Conservation (phyloP, 768 basidiomycete genomes). For the Kwoniella heveanensis region DNA sequence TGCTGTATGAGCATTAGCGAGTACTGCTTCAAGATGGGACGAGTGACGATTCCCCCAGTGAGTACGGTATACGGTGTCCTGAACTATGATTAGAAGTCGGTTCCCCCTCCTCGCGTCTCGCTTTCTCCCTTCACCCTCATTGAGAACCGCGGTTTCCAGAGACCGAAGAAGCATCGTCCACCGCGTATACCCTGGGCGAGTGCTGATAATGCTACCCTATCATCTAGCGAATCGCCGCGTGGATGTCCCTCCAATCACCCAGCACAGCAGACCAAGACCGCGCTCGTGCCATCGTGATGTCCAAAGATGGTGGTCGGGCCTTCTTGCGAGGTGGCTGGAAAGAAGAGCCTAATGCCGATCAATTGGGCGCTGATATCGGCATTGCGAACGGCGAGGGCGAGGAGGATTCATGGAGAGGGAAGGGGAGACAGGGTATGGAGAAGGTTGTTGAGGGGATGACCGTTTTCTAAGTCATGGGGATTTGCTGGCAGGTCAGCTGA, state of each 20-base stretch:
- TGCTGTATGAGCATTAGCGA: slow-evolving; percentile 42
- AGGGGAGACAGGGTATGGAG: slow-evolving; percentile 38
- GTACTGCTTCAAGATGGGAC: slow-evolving; percentile 49
- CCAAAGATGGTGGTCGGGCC: slow-evolving; percentile 37
- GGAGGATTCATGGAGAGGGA: slow-evolving; percentile 31
- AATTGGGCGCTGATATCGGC: slow-evolving; percentile 35
- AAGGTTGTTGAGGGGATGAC: slow-evolving; percentile 37
- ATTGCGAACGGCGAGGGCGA: slow-evolving; percentile 11
- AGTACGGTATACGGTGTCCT: no score
- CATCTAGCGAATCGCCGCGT: slow-evolving; percentile 35
- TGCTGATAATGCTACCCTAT: background rate
- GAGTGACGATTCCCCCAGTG: slow-evolving; percentile 51
- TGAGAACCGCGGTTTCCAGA: no score
- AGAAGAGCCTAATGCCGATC: slow-evolving; percentile 36
- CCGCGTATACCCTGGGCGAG: no score
- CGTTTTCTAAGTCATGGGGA: slow-evolving; percentile 18
- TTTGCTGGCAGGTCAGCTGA: no score
- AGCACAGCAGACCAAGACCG: slow-evolving; percentile 20
- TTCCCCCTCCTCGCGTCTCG: no score
- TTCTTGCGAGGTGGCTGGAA: slow-evolving; percentile 47
- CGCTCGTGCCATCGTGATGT: slow-evolving; percentile 34
- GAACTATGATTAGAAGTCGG: no score
- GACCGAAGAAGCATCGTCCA: no score
- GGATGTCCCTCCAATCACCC: slow-evolving; percentile 36
- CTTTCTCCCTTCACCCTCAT: no score